phyloP scores from a whole-genome alignment of 2,329 filamentous ascomycete genomes.

The Aspergillus spinulosporus region DNA sequence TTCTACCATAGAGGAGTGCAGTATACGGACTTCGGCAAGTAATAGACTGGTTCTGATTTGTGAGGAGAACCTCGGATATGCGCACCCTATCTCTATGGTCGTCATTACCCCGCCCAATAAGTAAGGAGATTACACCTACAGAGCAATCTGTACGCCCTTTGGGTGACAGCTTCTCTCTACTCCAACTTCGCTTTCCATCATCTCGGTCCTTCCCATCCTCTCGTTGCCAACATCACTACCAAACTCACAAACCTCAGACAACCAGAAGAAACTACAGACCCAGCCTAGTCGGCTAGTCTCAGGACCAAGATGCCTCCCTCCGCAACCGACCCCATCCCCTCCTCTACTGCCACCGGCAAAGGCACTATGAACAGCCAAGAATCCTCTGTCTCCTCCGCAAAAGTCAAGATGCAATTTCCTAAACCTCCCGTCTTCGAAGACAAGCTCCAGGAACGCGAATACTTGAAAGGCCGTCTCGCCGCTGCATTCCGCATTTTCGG shows the following conservation, averaged over 20 bases:
- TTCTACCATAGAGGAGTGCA: not conserved
- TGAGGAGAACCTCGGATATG: not conserved
- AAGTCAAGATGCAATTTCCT: conserved; percentile 36
- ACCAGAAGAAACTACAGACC: too few species aligned
- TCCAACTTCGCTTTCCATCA: not conserved
- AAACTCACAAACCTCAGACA: too few species aligned
- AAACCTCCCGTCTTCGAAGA: conserved; percentile 41
- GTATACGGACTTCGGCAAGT: not conserved
- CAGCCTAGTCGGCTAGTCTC: too few species aligned
- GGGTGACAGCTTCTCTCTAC: not conserved
- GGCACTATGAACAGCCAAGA: conserved; percentile 22
- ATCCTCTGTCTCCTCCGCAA: conserved; percentile 27
- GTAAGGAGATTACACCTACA: not conserved
- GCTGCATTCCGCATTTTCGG: conserved; percentile 61
- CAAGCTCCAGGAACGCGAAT: conserved; percentile 51
- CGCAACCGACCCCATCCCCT: conserved; percentile 14
- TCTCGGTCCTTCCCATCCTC: not conserved
- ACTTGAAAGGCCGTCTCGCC: conserved; percentile 57
- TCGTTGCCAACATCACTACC: too few species aligned
- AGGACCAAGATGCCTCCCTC: conserved; percentile 18
- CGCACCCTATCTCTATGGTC: not conserved
- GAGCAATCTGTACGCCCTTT: not conserved
- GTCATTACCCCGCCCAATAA: not conserved
- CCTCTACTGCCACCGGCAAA: conserved; percentile 19
- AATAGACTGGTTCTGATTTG: conserved; percentile 31